Base-by-base conservation (phyloP, 345 rosid genomes). In the Aquilaria yunnanensis region DNA sequence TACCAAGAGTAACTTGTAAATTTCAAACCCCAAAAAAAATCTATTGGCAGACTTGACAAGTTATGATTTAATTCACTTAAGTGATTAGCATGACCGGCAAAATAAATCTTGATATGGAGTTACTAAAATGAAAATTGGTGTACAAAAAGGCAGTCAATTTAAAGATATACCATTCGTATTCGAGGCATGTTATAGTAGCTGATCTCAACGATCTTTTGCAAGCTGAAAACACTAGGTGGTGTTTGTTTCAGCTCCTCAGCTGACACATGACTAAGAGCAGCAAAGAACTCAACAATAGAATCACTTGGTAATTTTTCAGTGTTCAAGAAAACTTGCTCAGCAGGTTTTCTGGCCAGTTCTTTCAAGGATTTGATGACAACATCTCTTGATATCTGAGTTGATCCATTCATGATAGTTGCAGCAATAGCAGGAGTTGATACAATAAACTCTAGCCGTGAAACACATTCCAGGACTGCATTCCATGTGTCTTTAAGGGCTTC, bases 101-200 rank as follows among this genome's bases (percentile, higher is more conserved):
- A 37, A 66, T 3, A 58, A 34, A 33, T 50, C 32, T 57, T 49
- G 55, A 65, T 57, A 65, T 33, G 56, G 10, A 65, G 29, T 1
- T 23, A 59, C 11, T 30, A 51, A 31, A 41, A 37, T 3, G 16
- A 13, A 65, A 37, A 54, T 9, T 13, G 29, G 53, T 29, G 31
- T 3, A 10, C 29, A 37, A 47, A 31, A 12, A 16, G 5, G 14
- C 53, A 23, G 50, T 23, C 13, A 47, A 57, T 43, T 52, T 32
- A 67, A 51, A 75, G 62, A 63, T 49, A 70, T 90, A 94, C 99
- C 99, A 94, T 79, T 53, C 99, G 89, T 56, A 94, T 94, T 71
- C 97, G 99, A 71, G 95, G 85, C 84, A 87, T 90, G 67, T 94
- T 94, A 85, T 94, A 94, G 74, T 94, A 94, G 78, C 99, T 94